Conservation (phyloP, 805 yeast species). For the Kuraishia piskuri region DNA sequence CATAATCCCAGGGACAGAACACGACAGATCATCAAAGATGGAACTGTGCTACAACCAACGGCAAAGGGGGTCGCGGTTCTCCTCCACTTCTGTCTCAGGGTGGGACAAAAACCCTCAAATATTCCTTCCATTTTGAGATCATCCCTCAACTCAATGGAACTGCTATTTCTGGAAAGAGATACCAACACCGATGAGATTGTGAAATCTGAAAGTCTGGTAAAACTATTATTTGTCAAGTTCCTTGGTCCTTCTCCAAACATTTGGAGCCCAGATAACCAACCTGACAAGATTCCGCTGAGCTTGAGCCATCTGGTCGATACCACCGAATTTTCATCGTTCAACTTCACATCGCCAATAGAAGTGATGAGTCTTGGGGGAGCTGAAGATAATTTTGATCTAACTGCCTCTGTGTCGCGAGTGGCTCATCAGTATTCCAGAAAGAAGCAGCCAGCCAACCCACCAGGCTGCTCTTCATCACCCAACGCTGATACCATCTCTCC, state of each 20-base stretch:
- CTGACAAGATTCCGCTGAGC: slow-evolving; percentile 38
- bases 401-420: neutral
- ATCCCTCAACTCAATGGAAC: slow-evolving; percentile 59
- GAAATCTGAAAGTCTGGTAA: slow-evolving; percentile 56
- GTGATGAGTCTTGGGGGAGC: neutral
- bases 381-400: neutral
- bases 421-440: neutral
- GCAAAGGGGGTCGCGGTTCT: slow-evolving; percentile 81
- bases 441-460: neutral
- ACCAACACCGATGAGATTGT: slow-evolving; percentile 46
- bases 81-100: slow-evolving; percentile 45
- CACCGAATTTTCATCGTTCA: neutral
- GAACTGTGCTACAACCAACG: slow-evolving; percentile 64
- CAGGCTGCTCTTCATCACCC: neutral
- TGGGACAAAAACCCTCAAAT: slow-evolving; percentile 36
- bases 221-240: slow-evolving; percentile 50
- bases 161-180: slow-evolving; percentile 62
- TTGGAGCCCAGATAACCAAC: slow-evolving; percentile 51
- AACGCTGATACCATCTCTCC: slow-evolving; percentile 37
- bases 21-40: slow-evolving; percentile 32
- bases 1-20: slow-evolving; percentile 78
- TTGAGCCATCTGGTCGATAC: slow-evolving; percentile 1
- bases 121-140: slow-evolving; percentile 44
- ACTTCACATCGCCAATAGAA: neutral
- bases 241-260: slow-evolving; percentile 63